phyloP scores from a whole-genome alignment of 768 basidiomycete species.

The Leccinum barrowsii region DNA sequence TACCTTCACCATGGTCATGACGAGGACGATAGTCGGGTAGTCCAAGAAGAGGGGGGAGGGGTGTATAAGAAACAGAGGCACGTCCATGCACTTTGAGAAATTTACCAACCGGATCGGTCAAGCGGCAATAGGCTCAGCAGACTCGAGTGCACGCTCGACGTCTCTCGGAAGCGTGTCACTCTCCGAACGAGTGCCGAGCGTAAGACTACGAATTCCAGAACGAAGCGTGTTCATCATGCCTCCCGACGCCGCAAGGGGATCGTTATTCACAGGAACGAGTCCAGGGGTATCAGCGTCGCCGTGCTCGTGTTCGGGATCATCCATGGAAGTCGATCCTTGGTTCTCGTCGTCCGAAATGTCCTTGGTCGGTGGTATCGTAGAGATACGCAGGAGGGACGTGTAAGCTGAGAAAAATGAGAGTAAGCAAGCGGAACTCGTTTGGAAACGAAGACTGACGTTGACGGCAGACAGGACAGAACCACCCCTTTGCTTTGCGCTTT shows the following conservation, averaged over 20 bases:
- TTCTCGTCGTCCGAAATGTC: slow-evolving; percentile 34
- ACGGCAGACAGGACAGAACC: slow-evolving; percentile 95
- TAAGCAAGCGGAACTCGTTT: background rate
- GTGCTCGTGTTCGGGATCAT: slow-evolving; percentile 25
- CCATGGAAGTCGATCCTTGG: slow-evolving; percentile 23
- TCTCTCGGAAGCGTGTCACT: slow-evolving; percentile 29
- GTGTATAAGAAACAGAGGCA: background rate
- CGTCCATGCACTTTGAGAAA: background rate
- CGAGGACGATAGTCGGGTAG: background rate
- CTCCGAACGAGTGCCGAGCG: slow-evolving; percentile 18
- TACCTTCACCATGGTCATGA: background rate
- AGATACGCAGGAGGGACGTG: slow-evolving; percentile 81
- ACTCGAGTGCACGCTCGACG: slow-evolving; percentile 22
- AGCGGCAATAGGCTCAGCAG: slow-evolving; percentile 8
- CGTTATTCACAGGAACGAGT: background rate
- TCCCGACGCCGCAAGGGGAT: slow-evolving; percentile 12
- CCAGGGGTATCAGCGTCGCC: slow-evolving; percentile 5
- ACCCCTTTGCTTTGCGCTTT: slow-evolving; percentile 93
- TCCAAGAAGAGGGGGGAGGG: background rate
- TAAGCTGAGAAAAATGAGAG: slow-evolving; percentile 52
- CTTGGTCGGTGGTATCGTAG: slow-evolving; percentile 57
- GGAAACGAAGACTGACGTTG: slow-evolving; percentile 64
- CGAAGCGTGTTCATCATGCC: slow-evolving; percentile 26
- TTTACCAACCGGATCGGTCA: slow-evolving; percentile 1
- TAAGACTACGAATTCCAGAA: slow-evolving; percentile 27